phyloP scores from a whole-genome alignment of 306 rosid species.

The Lagenaria siceraria region DNA sequence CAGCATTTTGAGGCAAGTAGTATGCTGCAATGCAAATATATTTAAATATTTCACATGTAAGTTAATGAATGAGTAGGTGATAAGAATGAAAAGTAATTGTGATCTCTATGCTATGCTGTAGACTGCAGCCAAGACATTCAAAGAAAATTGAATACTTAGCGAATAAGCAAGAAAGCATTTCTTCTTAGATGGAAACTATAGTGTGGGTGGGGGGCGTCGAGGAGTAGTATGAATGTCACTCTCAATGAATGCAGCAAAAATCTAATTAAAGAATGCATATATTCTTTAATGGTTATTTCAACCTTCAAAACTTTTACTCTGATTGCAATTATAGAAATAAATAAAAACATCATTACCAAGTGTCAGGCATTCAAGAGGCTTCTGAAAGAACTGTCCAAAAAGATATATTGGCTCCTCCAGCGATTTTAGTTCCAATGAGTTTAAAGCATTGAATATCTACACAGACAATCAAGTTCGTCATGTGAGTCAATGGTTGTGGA shows the following conservation, averaged over 20 bases:
- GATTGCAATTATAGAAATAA: background rate
- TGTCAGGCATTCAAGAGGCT: conserved; percentile 82
- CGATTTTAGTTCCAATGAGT: conserved; percentile 88
- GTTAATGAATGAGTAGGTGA: background rate
- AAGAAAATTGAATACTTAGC: conserved; percentile 9
- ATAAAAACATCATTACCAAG: conserved; percentile 45
- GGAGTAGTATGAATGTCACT: background rate
- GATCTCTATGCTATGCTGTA: background rate
- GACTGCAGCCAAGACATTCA: background rate
- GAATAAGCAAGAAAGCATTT: background rate
- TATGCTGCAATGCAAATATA: conserved; percentile 43
- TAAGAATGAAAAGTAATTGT: conserved; percentile 5
- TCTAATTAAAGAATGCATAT: background rate
- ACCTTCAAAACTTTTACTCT: background rate
- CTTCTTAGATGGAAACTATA: background rate
- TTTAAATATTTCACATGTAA: background rate
- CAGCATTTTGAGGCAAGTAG: conserved; percentile 92
- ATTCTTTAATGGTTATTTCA: background rate
- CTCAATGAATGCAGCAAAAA: background rate
- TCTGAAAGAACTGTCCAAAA: conserved; percentile 85
- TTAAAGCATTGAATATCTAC: conserved; percentile 82
- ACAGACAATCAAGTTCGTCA: conserved; percentile 16
- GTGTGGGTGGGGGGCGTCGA: too few species aligned
- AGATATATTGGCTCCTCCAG: conserved; percentile 97
- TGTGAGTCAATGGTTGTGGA: conserved; percentile 13